Evolutionary conservation across 2,329 filamentous ascomycete genomes (phyloP).

Genomic region (Akanthomyces uredinophilus): DNA sequence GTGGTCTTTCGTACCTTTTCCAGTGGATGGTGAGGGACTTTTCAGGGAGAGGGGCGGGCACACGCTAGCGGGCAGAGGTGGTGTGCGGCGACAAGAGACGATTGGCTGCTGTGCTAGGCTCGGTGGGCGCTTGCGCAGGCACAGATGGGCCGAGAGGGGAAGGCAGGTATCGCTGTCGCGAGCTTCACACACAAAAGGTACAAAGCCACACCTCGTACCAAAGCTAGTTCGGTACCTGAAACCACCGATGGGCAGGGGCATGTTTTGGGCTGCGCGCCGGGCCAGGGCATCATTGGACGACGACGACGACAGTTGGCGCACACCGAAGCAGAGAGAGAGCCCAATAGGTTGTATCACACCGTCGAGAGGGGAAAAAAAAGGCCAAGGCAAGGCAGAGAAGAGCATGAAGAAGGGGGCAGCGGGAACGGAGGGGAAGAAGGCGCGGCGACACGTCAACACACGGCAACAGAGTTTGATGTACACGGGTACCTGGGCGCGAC

Average conservation of each 20-base stretch:
- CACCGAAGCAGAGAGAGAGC: not conserved
- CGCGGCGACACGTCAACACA: not conserved
- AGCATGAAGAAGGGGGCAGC: not conserved
- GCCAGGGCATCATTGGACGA: not conserved
- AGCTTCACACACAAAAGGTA: not conserved
- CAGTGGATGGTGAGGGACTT: not conserved
- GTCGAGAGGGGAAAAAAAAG: too few species aligned
- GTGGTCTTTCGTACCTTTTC: not conserved
- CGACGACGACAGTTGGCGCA: not conserved
- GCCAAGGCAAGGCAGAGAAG: not conserved
- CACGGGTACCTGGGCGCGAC: not conserved
- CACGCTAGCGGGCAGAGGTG: not conserved
- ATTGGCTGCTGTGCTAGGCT: not conserved
- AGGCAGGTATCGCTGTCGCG: not conserved
- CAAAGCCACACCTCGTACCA: not conserved
- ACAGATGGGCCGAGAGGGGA: not conserved
- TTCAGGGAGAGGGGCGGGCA: not conserved
- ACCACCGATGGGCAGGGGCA: not conserved
- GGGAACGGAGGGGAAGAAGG: not conserved
- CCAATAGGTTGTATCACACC: not conserved
- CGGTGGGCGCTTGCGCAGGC: conserved; percentile 6
- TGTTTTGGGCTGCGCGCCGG: conserved; percentile 1
- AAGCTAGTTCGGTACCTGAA: not conserved
- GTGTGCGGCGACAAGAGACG: not conserved
- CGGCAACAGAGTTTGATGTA: not conserved